Evolutionary conservation across 2,329 filamentous ascomycete genomes (phyloP), one percentile per base, ranked within the genome.

Genomic region (Keithomyces neogunnii): DNA sequence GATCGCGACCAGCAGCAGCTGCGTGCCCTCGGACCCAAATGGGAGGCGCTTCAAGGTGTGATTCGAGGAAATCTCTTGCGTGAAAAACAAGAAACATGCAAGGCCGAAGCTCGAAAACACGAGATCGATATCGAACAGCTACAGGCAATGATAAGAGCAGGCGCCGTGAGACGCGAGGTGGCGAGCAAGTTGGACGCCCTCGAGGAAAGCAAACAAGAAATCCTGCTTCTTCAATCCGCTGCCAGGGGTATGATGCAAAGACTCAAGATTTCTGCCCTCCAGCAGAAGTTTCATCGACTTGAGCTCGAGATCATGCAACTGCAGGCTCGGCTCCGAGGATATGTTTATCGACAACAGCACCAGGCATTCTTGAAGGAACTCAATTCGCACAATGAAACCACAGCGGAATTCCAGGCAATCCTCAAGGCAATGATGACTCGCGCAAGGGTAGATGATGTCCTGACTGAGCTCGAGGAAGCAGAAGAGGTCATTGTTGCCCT

Each of bases 391-490:
- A 81, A 85, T 38, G 73, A 81, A 0, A 79, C 84, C 54, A 80
- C 91, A 39, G 70, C 82, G 29, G 72, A 82, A 33, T 74, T 96
- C 2, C 93, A 99, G 67, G 82, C 83, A 31, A 71, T 91, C 6
- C 77, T 83, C 33, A 82, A 92, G 53, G 91, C 89, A 1, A 88
- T 95, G 77, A 76, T 95, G 56, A 73, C 88, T 40, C 83, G 93
- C 45, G 79, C 82, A 46, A 77, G 85, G 30, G 77, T 97, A 47
- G 89, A 87, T 19, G 78, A 82, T 44, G 73, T 89, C 1, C 76
- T 99, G 39, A 80, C 77, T 28, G 83, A 92, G 57, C 77, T 97
- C 2, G 89, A 95, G 53, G 85, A 85, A 49, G 83, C 95, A 56
- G 91, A 97, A 62, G 85, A 86, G n/a, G 74, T 76, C 0, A 78